A percentile compares a stretch with the other conserved stretches of the same genome.
Conservation (phyloP, 148 eudicot species). For the Camellia sinensis region DNA sequence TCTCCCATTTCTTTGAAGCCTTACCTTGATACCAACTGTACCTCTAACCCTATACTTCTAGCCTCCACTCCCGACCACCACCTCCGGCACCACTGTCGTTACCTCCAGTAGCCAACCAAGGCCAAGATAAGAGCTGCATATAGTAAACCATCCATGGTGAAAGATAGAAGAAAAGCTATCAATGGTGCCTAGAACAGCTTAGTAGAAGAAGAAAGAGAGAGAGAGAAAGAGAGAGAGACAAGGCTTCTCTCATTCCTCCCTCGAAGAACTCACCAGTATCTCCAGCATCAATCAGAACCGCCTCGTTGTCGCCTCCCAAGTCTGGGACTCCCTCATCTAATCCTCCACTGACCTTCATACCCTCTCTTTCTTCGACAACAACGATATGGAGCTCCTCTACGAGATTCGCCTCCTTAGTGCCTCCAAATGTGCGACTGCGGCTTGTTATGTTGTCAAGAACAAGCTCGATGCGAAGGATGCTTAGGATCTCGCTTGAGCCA, state of each 20-base stretch:
- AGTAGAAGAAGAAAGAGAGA: too few species aligned
- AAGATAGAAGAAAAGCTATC: too few species aligned
- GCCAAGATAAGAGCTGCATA: too few species aligned
- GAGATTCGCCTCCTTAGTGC: constrained; percentile 55
- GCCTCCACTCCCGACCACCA: too few species aligned
- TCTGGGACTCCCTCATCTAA: constrained; percentile 47
- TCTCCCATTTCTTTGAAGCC: too few species aligned
- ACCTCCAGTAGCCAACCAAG: too few species aligned
- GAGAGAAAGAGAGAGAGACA: too few species aligned
- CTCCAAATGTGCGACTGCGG: constrained; percentile 52
- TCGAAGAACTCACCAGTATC: constrained; percentile 78
- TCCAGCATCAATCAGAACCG: constrained; percentile 70
- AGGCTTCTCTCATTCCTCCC: constrained; percentile 48
- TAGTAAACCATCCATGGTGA: too few species aligned
- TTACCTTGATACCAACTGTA: too few species aligned
- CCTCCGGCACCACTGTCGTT: too few species aligned
- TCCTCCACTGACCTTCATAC: constrained; percentile 28
- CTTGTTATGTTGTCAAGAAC: constrained; percentile 35
- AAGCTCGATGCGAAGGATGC: constrained; percentile 45
- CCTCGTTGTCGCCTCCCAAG: constrained; percentile 72
- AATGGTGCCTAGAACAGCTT: too few species aligned
- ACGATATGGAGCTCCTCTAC: constrained; percentile 65
- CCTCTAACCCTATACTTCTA: too few species aligned
- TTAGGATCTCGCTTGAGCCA: constrained; percentile 54
- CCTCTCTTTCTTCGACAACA: constrained; percentile 44